Evolutionary conservation across 2,329 filamentous ascomycete genomes (phyloP), one percentile per base, ranked within the genome.

Genomic region (Thelonectria blattea): DNA sequence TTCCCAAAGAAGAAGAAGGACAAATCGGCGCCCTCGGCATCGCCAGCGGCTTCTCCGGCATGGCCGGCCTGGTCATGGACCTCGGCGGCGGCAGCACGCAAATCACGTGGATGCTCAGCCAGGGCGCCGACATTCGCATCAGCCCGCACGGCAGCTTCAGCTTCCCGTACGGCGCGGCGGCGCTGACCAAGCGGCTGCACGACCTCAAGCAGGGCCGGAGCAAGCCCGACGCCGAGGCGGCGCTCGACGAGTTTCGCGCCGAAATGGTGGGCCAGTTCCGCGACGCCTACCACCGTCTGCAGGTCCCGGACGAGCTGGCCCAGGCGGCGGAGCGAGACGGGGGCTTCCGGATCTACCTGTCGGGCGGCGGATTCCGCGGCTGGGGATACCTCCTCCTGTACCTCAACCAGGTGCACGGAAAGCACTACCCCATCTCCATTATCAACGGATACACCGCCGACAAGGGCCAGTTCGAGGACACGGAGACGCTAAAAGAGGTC

Each of bases 21-120:
- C 77, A 82, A 43, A 79, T 90, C 10, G 89, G 89, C 0, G 88
- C 88, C 0, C 73, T 88, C 68, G 89, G 89, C 0, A 83, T 91
- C 17, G 88, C 87, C 2, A 90, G 86, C 68, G 87, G 85, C 30
- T 84, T 89, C 63, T 79, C 80, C 2, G 74, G 76, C 32, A 82
- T 90, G n/a, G 80, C 81, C 48, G 89, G 89, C 0, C 73, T 91
- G 22, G 86, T 90, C 17, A 90, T 91, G 88, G 89, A 91, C 75
- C 77, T 91, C 2, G 89, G 89, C 15, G 88, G 88, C 17, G 88
- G 88, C 3, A 89, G 85, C 67, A 88, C 86, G 24, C 89, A 91
- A 72, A 81, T 91, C 63, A 89, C 86, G 14, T 91, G 88, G 88
- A 82, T 91, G 70, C 74, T 82, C 45, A 80, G 81, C 10, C 72